Base-by-base conservation (phyloP, 2,329 filamentous ascomycete genomes). In the Paradendryphiella salina region DNA sequence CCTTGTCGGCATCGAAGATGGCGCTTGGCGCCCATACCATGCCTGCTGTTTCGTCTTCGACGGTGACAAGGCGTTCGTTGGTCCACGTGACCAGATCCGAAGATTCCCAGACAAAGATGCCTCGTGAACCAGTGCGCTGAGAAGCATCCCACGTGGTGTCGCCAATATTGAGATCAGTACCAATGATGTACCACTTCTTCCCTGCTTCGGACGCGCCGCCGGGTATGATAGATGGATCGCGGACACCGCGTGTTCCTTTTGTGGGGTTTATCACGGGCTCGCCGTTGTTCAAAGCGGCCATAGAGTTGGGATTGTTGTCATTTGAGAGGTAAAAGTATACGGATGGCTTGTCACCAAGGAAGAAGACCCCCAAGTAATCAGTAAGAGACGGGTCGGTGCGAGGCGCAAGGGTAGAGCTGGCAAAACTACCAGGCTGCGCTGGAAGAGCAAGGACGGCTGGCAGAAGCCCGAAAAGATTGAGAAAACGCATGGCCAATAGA, bases 11-110 rank as follows among this genome's bases (percentile, higher is more conserved):
- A 55, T 83, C 80, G 76, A 77, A 83, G 43, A 83, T 77, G 0
- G 80, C 80, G 42, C 80, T 78, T 0, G 81, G 82, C 0, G 81
- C 81, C 81, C 81, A 84, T 0, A 82, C 79, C 81, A 83, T 83
- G 3, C 81, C 81, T 0, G 80, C 81, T 3, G 74, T 78, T n/a
- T 66, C 65, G 49, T 81, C 76, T 57, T 83, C 80, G 9, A 83
- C 80, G 0, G 64, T 67, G 0, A 80, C 75, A 1, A 83, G 70
- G 5, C 79, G 69, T 60, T 82, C 79, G 10, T 69, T 68, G 9
- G 59, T 71, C 77, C 79, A 83, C 52, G 75, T 79, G 5, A 80
- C 63, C 3, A 83, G 65, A 45, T 83, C 78, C 0, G 74, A 78
- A 54, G 74, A 79, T 58, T 82, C 79, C 80, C 81, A 83, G 9